phyloP scores from a whole-genome alignment of 164 flowering plant genomes.

The Taxillus chinensis region DNA sequence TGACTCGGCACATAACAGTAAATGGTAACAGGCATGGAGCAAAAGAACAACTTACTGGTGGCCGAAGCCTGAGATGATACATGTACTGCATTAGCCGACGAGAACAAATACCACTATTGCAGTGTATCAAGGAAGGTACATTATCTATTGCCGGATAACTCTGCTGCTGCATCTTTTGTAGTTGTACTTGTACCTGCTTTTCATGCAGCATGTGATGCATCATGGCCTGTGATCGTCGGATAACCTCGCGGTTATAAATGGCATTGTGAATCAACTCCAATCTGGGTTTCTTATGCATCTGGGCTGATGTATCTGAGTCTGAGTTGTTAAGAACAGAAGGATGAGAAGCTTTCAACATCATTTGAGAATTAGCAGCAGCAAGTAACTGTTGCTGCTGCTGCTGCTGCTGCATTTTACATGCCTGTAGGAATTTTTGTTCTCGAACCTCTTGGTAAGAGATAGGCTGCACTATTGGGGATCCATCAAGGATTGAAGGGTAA shows the following conservation, averaged over 20 bases:
- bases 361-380: too few relatives aligned
- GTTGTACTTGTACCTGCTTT: slow-evolving; percentile 51
- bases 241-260: background rate
- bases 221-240: background rate
- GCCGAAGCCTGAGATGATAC: background rate
- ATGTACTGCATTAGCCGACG: slow-evolving; percentile 4
- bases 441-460: too few relatives aligned
- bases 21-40: too few relatives aligned
- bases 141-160: slow-evolving; percentile 1
- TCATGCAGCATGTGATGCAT: slow-evolving; percentile 51
- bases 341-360: too few relatives aligned
- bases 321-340: too few relatives aligned
- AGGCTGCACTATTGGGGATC: slow-evolving; percentile 33
- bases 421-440: too few relatives aligned
- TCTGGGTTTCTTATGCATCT: slow-evolving; percentile 1
- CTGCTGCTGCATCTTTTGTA: slow-evolving; percentile 62
- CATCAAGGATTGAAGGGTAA: slow-evolving; percentile 71
- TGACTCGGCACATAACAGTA: background rate
- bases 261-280: background rate
- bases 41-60: background rate
- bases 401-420: too few relatives aligned
- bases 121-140: background rate
- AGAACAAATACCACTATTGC: background rate
- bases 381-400: too few relatives aligned
- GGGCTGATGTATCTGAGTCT: too few relatives aligned